Conservation (phyloP, 2,329 filamentous ascomycete species). For the Leptographium galeiforme region DNA sequence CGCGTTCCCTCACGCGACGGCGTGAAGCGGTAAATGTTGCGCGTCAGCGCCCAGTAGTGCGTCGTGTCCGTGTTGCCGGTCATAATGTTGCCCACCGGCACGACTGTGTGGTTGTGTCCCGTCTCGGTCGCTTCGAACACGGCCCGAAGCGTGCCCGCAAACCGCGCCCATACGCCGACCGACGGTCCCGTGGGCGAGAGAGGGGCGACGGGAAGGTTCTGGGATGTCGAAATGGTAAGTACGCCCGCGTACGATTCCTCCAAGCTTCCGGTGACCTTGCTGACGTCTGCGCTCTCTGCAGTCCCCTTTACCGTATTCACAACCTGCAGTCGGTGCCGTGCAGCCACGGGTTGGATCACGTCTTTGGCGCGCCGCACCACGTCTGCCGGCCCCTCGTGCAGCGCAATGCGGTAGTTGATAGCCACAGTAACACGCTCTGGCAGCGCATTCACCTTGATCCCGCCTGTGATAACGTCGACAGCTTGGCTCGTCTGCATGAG, state of each 20-base stretch:
- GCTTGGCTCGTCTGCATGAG: constrained; percentile 48
- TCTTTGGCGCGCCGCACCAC: constrained; percentile 37
- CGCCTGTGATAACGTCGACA: constrained; percentile 46
- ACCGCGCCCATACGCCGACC: constrained; percentile 11
- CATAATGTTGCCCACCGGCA: constrained; percentile 39
- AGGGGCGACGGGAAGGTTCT: constrained; percentile 20
- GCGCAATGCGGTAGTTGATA: constrained; percentile 46
- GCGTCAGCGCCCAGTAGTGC: constrained; percentile 26
- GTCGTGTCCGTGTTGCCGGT: constrained; percentile 35
- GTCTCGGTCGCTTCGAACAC: constrained; percentile 10
- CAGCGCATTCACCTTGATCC: constrained; percentile 53
- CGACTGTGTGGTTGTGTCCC: constrained; percentile 14
- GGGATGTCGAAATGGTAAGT: constrained; percentile 19
- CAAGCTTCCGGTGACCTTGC: constrained; percentile 1
- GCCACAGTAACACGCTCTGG: constrained; percentile 42
- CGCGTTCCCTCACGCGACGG: constrained; percentile 23
- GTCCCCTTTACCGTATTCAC: constrained; percentile 30
- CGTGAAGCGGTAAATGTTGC: constrained; percentile 34
- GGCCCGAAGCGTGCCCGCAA: constrained; percentile 13
- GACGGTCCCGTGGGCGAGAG: constrained; percentile 17
- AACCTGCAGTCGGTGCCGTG: constrained; percentile 41
- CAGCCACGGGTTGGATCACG: constrained; percentile 33
- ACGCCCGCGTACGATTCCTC: not conserved
- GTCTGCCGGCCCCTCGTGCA: constrained; percentile 35
- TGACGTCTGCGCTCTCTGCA: not conserved